phyloP scores from a whole-genome alignment of 2,329 filamentous ascomycete species.

The Fusarium redolens region DNA sequence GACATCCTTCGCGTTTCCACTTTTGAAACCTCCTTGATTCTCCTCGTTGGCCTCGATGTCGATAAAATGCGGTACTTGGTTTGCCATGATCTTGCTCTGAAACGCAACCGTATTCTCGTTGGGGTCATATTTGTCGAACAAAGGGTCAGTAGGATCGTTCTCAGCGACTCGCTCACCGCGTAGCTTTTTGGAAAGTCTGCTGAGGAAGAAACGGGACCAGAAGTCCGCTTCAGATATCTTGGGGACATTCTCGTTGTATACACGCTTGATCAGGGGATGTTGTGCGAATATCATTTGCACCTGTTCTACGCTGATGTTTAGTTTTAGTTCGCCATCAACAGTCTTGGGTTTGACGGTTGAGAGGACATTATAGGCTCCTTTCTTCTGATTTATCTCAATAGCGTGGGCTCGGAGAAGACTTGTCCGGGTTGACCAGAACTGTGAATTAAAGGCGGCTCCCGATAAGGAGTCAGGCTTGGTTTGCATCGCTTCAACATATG shows the following conservation, averaged over 20 bases:
- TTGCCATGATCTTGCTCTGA: conserved; percentile 65
- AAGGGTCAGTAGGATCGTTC: conserved; percentile 77
- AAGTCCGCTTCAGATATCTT: conserved; percentile 83
- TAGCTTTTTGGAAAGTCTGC: conserved; percentile 88
- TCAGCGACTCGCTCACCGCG: conserved; percentile 89
- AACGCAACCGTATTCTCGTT: conserved; percentile 71
- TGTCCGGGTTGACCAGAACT: conserved; percentile 94
- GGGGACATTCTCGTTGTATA: conserved; percentile 94
- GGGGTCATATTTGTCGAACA: conserved; percentile 88
- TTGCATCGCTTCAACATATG: conserved; percentile 85
- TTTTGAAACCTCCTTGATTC: conserved; percentile 84
- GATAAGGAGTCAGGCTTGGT: conserved; percentile 88
- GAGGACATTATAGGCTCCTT: conserved; percentile 92
- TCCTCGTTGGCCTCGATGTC: conserved; percentile 95
- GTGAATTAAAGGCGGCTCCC: conserved; percentile 82
- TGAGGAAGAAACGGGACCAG: conserved; percentile 95
- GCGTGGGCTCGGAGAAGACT: conserved; percentile 90
- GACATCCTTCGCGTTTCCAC: conserved; percentile 86
- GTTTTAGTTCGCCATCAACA: conserved; percentile 68
- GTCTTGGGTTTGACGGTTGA: conserved; percentile 81
- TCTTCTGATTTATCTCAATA: conserved; percentile 86
- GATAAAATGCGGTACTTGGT: conserved; percentile 87
- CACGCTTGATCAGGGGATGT: conserved; percentile 87
- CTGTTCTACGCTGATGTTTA: conserved; percentile 91
- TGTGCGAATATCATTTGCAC: conserved; percentile 93